A percentile compares a stretch with the other conserved stretches of the same genome.
These are phyloP conservation scores for Mycena belliarum DNA, from an alignment of 768 basidiomycete species.

Conservation along the genomic window DNA sequence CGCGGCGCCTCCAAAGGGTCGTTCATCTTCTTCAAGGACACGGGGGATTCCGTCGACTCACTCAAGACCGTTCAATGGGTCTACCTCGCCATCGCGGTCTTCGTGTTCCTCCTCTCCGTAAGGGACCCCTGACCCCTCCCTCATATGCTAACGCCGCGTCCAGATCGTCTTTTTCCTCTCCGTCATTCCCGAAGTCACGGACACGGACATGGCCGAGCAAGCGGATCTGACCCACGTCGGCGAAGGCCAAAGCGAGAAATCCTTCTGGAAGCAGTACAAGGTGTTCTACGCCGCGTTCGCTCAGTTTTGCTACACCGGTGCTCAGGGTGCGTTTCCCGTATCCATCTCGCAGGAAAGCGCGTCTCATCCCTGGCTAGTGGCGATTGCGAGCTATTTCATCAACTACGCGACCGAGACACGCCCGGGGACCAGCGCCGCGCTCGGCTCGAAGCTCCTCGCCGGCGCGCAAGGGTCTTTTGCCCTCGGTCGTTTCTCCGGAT, in stretches of 20 bases:
- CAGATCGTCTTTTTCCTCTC: constrained; percentile 33
- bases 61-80: constrained; percentile 37
- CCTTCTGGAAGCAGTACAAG: constrained; percentile 31
- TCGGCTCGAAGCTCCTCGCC: constrained; percentile 34
- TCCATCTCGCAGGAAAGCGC: too few relatives aligned
- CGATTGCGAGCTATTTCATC: constrained; percentile 35
- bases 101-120: constrained; percentile 33
- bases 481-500: constrained; percentile 32
- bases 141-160: neutral
- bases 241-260: constrained; percentile 26
- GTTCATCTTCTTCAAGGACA: constrained; percentile 36
- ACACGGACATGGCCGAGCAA: constrained; percentile 37
- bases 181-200: constrained; percentile 37
- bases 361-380: constrained; percentile 27
- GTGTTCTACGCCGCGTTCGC: constrained; percentile 36
- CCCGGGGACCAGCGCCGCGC: constrained; percentile 23
- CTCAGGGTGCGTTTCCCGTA: too few relatives aligned
- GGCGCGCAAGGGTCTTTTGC: constrained; percentile 36
- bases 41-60: constrained; percentile 31
- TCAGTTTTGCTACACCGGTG: constrained; percentile 35
- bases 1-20: constrained; percentile 15
- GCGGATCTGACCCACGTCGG: constrained; percentile 34
- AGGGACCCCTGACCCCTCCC: too few relatives aligned
- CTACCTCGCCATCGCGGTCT: constrained; percentile 35
- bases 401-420: constrained; percentile 35